phyloP scores from a whole-genome alignment of 106 monocot genomes.

The Vanilla planifolia region DNA sequence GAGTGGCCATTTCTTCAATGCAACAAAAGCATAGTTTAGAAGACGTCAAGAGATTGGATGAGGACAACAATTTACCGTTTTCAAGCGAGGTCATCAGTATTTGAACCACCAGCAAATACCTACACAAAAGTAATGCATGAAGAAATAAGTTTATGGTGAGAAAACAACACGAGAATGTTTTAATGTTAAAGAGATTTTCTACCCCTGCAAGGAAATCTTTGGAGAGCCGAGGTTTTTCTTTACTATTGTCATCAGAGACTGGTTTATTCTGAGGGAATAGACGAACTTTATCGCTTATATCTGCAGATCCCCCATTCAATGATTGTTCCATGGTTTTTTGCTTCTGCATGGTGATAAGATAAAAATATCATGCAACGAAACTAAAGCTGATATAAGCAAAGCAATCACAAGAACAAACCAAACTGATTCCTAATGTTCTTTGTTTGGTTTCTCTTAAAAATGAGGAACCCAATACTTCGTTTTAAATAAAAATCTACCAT shows the following conservation, averaged over 20 bases:
- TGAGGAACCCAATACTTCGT: no score
- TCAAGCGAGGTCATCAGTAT: no score
- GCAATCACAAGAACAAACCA: neutral
- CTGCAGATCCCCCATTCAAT: neutral
- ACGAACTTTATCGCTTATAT: slow-evolving; percentile 9
- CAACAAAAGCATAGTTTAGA: no score
- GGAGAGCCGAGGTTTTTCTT: slow-evolving; percentile 12
- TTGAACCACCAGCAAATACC: neutral
- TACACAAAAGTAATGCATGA: neutral
- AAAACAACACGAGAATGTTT: neutral
- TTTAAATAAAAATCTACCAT: no score
- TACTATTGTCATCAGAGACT: slow-evolving; percentile 3
- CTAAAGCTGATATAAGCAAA: no score
- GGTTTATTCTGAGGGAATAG: slow-evolving; percentile 22
- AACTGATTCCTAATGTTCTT: neutral
- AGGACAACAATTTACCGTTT: no score
- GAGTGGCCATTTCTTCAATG: no score
- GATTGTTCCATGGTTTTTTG: slow-evolving; percentile 9
- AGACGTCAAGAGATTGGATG: no score
- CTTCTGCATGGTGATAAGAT: slow-evolving; percentile 8
- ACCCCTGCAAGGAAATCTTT: slow-evolving; percentile 23
- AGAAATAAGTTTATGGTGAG: neutral
- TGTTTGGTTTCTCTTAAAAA: neutral
- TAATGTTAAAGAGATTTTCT: neutral
- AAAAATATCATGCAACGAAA: no score